Conservation (phyloP, 1,284 basidiomycete genomes). For the Meira nashicola region DNA sequence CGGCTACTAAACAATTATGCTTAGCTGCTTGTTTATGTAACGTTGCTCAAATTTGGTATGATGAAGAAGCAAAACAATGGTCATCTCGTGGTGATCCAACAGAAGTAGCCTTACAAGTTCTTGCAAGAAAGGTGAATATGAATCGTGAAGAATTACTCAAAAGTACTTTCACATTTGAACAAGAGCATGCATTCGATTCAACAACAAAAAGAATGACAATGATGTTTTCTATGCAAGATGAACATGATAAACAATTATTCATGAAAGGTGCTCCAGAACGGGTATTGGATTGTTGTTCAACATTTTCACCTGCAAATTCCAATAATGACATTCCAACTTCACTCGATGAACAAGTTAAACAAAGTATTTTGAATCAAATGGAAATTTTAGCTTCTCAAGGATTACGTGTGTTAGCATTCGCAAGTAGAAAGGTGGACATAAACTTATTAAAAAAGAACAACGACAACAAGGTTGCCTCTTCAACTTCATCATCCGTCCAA, state of each 20-base stretch:
- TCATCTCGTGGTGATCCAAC: conserved; percentile 40
- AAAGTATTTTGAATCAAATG: conserved; percentile 35
- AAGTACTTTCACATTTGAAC: conserved; percentile 21
- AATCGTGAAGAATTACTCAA: conserved; percentile 22
- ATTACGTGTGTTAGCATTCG: conserved; percentile 48
- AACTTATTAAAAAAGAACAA: conserved; percentile 26
- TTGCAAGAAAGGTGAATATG: conserved; percentile 32
- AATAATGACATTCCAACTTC: neutral
- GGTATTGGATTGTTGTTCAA: conserved; percentile 40
- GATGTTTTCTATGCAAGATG: conserved; percentile 22
- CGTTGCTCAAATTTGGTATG: conserved; percentile 33
- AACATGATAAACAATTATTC: conserved; percentile 25
- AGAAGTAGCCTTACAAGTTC: conserved; percentile 41
- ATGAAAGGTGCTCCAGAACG: conserved; percentile 52
- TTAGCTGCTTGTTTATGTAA: conserved; percentile 43
- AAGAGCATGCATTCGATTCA: conserved; percentile 49
- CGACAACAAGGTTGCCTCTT: neutral
- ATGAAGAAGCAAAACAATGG: conserved; percentile 22
- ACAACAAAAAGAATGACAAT: conserved; percentile 49
- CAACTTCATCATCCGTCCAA: neutral
- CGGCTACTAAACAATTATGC: conserved; percentile 17
- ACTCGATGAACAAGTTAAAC: conserved; percentile 32
- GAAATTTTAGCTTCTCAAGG: conserved; percentile 42
- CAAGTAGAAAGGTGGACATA: conserved; percentile 36
- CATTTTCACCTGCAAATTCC: neutral